Base-by-base conservation (phyloP, 2,329 filamentous ascomycete species). In the Ophiostoma quercus region DNA sequence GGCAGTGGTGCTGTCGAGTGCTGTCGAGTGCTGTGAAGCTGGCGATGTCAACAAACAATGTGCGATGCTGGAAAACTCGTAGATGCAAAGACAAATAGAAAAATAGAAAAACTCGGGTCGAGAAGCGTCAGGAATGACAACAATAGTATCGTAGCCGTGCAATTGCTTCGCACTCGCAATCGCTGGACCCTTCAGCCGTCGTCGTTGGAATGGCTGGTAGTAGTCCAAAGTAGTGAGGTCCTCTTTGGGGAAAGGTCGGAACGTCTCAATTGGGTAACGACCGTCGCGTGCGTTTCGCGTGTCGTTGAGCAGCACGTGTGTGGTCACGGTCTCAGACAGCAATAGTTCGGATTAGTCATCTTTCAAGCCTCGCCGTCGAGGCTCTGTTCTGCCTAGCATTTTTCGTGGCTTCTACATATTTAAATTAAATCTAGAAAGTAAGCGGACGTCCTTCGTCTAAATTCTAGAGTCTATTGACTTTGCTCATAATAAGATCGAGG, bases 271-370 rank as follows among this genome's bases (percentile, higher is more conserved):
- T 29, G 39, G 37, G 60, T 29, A 66, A 37, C 16, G 25, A 47
- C 32, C 37, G 70, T 71, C 70, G 70, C 70, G 70, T 69, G 22
- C 51, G 62, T 67, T 71, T 71, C 70, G 70, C 70, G 70, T 32
- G 60, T 62, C 8, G 34, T 60, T 57, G 51, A 34, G 34, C 8
- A 34, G 34, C 34, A 34, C 34, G 34, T 34, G 51, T 9, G 51
- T 57, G 9, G 51, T 57, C 9, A 57, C 25, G 25, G 51, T 63
- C 32, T 12, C 29, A 57, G 51, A 34, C 34, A 34, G 29, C 12
- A n/a, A n/a, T 37, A 63, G 14, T 1, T 6, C 12, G 11, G 29
- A 29, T 63, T 63, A 63, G 60, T 63, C 60, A 63, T 63, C 22
- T 12, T 47, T 1, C 7, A 6, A 47, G 43, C 43, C 22, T 32